These are phyloP conservation scores for Rachicladosporium sp. DNA, from an alignment of 2,329 filamentous ascomycete genomes.

Conservation along the genomic window DNA sequence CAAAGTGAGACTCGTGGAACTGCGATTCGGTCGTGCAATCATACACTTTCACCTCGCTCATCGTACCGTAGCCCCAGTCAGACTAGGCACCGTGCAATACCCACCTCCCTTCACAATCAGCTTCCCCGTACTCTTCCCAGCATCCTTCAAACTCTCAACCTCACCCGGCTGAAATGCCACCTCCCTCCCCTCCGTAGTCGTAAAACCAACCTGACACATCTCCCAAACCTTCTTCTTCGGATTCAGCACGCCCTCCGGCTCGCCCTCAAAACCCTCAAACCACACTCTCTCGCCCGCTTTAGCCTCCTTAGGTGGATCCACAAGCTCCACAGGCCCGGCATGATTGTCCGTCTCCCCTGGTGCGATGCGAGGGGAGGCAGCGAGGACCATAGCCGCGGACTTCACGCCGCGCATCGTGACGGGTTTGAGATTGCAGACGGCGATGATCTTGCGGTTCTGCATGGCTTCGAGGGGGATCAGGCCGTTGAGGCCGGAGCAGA, in stretches of 20 bases:
- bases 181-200: conserved; percentile 66
- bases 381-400: conserved; percentile 80
- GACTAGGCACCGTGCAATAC: conserved; percentile 67
- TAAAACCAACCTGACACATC: conserved; percentile 90
- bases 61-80: conserved; percentile 72
- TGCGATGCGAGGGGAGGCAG: conserved; percentile 71
- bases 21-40: conserved; percentile 2
- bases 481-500: conserved; percentile 93
- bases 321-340: conserved; percentile 83
- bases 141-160: conserved; percentile 62
- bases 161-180: conserved; percentile 74
- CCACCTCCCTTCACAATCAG: conserved; percentile 64
- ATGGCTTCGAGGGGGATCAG: conserved; percentile 87
- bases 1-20: conserved; percentile 2
- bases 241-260: conserved; percentile 87
- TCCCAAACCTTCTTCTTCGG: conserved; percentile 99
- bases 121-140: conserved; percentile 38
- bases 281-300: conserved; percentile 77
- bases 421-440: conserved; percentile 95
- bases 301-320: conserved; percentile 64
- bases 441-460: conserved; percentile 89
- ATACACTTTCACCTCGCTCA: conserved; percentile 33
- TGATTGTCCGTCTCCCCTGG: conserved; percentile 78
- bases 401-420: conserved; percentile 95
- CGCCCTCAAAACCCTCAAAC: conserved; percentile 90